Percentiles rank a stretch among this genome's conserved stretches.
Evolutionary conservation across 2,329 filamentous ascomycete genomes (phyloP).

Genomic region (Lasiodiplodia sp.): DNA sequence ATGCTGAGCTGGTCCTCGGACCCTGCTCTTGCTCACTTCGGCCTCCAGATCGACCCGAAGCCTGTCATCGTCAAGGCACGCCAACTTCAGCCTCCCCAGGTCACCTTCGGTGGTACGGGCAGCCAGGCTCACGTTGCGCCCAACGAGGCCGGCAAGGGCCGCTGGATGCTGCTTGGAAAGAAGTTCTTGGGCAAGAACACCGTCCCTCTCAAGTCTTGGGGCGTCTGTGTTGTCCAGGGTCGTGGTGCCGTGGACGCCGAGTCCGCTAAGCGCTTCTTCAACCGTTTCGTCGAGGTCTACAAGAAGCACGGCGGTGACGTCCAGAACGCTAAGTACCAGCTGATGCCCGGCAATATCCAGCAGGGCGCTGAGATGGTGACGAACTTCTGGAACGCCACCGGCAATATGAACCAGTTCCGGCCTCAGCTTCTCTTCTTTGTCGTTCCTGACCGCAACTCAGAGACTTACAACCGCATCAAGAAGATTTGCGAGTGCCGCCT

Average conservation of each 20-base stretch:
- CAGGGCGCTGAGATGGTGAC: constrained; percentile 60
- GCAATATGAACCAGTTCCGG: constrained; percentile 59
- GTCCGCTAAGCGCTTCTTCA: constrained; percentile 61
- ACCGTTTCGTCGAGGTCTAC: constrained; percentile 69
- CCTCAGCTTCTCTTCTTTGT: constrained; percentile 85
- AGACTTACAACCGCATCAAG: constrained; percentile 85
- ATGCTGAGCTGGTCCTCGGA: constrained; percentile 75
- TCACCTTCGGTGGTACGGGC: constrained; percentile 65
- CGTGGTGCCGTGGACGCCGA: constrained; percentile 56
- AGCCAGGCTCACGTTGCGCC: constrained; percentile 38
- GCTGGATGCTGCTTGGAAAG: constrained; percentile 87
- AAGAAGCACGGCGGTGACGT: constrained; percentile 67
- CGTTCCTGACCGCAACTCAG: constrained; percentile 72
- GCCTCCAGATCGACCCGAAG: constrained; percentile 69
- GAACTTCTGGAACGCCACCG: constrained; percentile 63
- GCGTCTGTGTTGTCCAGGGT: constrained; percentile 70
- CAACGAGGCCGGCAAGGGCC: constrained; percentile 64
- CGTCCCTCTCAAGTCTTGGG: constrained; percentile 74
- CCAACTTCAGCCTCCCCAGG: constrained; percentile 72
- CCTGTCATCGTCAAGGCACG: constrained; percentile 73
- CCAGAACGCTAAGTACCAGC: constrained; percentile 52
- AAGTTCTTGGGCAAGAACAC: constrained; percentile 75
- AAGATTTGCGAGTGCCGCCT: constrained; percentile 85
- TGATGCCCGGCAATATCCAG: constrained; percentile 43
- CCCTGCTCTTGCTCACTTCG: constrained; percentile 74